Evolutionary conservation across 202 grass and related monocot species (phyloP).

Genomic region (Carex arenaria): DNA sequence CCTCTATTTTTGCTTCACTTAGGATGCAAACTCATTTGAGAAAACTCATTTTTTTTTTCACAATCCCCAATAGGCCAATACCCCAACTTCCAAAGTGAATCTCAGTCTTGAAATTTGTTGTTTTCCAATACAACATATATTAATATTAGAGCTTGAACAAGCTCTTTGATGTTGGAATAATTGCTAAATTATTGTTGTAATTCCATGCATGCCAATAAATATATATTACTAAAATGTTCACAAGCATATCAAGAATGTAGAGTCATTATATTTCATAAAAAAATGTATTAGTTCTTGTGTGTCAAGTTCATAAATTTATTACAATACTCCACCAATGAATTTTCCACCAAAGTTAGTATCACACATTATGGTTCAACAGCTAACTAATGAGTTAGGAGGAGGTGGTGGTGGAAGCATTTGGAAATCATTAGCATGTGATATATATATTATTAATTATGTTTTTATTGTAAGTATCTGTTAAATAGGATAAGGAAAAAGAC

Average conservation of each 20-base stretch:
- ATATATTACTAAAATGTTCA: background rate
- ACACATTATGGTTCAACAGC: slow-evolving; percentile 17
- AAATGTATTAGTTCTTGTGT: background rate
- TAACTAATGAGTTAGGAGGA: background rate
- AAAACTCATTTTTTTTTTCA: too few species aligned
- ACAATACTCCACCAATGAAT: background rate
- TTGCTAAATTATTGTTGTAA: background rate
- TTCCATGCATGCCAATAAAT: background rate
- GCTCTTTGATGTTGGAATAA: background rate
- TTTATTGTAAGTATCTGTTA: slow-evolving; percentile 11
- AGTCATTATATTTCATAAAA: background rate
- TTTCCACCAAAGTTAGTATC: background rate
- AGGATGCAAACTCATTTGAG: too few species aligned
- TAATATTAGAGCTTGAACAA: background rate
- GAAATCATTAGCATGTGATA: slow-evolving; percentile 27
- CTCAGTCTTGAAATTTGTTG: background rate
- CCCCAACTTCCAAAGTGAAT: background rate
- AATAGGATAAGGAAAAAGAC: slow-evolving; percentile 1
- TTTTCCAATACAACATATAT: background rate
- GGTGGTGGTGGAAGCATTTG: slow-evolving; percentile 19
- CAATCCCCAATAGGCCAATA: too few species aligned
- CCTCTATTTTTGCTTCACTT: too few species aligned
- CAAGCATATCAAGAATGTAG: background rate
- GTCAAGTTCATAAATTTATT: background rate
- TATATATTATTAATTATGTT: background rate